phyloP scores from a whole-genome alignment of 2,329 filamentous ascomycete genomes.

The Paracamarosporium sp. region DNA sequence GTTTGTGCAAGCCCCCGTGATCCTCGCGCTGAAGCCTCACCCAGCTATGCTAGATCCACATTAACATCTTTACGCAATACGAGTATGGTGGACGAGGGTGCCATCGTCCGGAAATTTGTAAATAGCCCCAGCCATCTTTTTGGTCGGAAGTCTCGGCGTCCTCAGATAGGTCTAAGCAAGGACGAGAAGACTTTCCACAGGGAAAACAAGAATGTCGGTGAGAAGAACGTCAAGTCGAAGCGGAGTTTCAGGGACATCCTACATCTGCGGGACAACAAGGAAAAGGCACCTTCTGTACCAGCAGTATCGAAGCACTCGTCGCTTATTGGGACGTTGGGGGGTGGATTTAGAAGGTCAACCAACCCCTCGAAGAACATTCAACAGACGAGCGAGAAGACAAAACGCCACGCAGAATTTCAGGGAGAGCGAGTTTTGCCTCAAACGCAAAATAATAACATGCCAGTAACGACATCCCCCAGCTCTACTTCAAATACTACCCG shows the following conservation, averaged over 20 bases:
- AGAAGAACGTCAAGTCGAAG: slow-evolving; percentile 24
- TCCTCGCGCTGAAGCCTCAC: background rate
- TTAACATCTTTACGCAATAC: background rate
- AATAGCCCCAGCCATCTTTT: background rate
- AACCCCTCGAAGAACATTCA: slow-evolving; percentile 22
- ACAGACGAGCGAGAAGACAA: slow-evolving; percentile 8
- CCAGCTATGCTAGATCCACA: background rate
- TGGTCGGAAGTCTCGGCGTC: background rate
- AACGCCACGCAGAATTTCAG: background rate
- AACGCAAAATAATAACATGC: background rate
- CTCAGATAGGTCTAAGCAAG: background rate
- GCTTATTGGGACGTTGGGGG: slow-evolving; percentile 23
- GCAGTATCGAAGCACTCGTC: slow-evolving; percentile 21
- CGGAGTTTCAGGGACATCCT: slow-evolving; percentile 36
- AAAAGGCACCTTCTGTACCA: slow-evolving; percentile 5
- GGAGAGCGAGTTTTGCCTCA: background rate
- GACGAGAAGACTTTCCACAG: background rate
- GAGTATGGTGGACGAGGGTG: background rate
- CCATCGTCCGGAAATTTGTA: background rate
- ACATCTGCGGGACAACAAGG: slow-evolving; percentile 18
- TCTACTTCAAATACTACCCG: background rate
- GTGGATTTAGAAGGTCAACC: slow-evolving; percentile 24
- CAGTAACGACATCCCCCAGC: background rate
- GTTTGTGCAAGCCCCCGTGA: background rate
- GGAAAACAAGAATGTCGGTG: background rate